These are phyloP conservation scores for Bipolaris zeicola DNA, from an alignment of 2,329 filamentous ascomycete species.

Conservation along the genomic window DNA sequence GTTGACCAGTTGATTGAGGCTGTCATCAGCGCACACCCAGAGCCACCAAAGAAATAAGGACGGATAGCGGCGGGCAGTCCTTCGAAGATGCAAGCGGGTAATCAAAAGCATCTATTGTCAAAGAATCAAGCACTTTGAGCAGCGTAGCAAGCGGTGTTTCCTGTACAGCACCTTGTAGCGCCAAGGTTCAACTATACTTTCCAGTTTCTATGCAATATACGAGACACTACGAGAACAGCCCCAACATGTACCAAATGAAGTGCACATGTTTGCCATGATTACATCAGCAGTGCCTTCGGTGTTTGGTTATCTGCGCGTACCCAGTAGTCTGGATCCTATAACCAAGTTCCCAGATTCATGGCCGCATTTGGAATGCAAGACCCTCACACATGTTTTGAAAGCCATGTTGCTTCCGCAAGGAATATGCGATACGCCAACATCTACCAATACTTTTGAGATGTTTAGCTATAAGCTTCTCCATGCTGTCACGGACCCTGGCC, in stretches of 20 bases:
- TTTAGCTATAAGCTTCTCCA: background rate
- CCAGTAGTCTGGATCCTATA: background rate
- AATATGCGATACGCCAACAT: background rate
- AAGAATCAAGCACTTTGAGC: background rate
- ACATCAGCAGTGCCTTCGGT: background rate
- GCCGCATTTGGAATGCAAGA: background rate
- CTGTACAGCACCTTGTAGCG: constrained; percentile 15
- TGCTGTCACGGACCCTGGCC: constrained; percentile 7
- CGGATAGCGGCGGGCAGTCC: background rate
- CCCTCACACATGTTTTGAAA: background rate
- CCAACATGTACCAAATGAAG: background rate
- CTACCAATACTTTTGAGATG: background rate
- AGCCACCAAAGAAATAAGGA: constrained; percentile 57
- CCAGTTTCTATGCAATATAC: constrained; percentile 19
- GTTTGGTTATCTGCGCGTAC: background rate
- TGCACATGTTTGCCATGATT: background rate
- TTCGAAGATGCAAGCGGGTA: background rate
- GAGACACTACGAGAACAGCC: constrained; percentile 1
- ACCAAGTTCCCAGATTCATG: background rate
- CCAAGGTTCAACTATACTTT: constrained; percentile 7
- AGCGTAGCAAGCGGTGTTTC: constrained; percentile 1
- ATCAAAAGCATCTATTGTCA: background rate
- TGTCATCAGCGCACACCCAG: constrained; percentile 83
- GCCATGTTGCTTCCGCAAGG: no score
- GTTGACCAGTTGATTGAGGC: constrained; percentile 81